Base-by-base conservation (phyloP, 2,329 filamentous ascomycete species). In the Ceratocystis cubensis region DNA sequence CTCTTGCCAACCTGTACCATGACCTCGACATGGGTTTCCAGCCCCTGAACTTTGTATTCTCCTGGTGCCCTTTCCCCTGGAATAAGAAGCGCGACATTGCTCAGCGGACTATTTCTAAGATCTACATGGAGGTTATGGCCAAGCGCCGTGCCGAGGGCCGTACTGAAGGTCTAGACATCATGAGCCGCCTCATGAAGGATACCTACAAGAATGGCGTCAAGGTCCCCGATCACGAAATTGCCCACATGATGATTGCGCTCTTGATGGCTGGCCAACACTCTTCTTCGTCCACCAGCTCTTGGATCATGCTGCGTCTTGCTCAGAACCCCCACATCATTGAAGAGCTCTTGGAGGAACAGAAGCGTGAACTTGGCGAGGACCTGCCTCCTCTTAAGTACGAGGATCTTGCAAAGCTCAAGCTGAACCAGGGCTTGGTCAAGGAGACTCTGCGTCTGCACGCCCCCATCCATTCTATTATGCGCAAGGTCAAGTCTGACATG, bases 401-500 rank as follows among this genome's bases (percentile, higher is more conserved):
- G 70, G 83, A 88, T 70, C 82, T 96, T 17, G 80, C 86, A 71
- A 88, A 87, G 75, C 82, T 96, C 44, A 85, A 90, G 62, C 84
- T 96, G 22, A 89, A 96, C 79, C 82, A 87, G 71, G 88, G 90
- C 72, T 86, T 95, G 70, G 83, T 96, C 77, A 94, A 93, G 79
- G 92, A 96, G 78, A 96, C 92, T 2, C 86, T 96, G 48, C 88
- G 92, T 69, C 81, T 96, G 17, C 89, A 96, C 75, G 88, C 91
- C 1, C 92, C 92, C 0, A 96, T 97, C 73, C 92, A 96, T 82
- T 94, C 89, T 63, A 96, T 97, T 73, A 84, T 97, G 81, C 90
- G 92, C 72, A 88, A 89, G 71, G 93, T 96, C 75, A 96, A 93
- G 79, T 84, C 85, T 70, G 91, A 92, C 68, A 90, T 96, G 83